Evolutionary conservation across 148 eudicot species (phyloP), one percentile per base, ranked within the genome.

Genomic region (Talinum fruticosum): DNA sequence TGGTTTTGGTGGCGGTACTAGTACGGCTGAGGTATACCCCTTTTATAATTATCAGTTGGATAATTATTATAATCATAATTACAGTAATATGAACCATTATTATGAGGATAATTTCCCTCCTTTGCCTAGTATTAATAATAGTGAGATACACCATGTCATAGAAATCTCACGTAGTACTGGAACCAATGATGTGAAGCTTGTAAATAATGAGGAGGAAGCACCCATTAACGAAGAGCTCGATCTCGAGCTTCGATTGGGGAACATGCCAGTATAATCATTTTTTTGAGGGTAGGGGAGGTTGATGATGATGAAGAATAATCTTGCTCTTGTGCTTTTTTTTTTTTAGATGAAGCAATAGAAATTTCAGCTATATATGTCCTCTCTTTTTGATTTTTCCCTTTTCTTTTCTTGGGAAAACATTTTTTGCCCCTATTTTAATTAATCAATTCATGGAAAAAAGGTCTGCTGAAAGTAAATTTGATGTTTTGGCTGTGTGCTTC

Each of bases 221-320:
- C 10, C 64, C 29, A 59, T 23, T 59, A 24, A 59, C 71, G 79
- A 81, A 71, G 79, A 81, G 32, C 72, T 81, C 10, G 83, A 81
- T 81, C 75, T 81, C 24, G 83, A 81, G 83, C 83, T 81, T 72
- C 71, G 83, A 7, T 76, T 81, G 69, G 83, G 83, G n/a, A 19
- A 41, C 41, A 30, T 71, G 24, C 53, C 73, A 14, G 33, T 33
- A 24, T 70, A 19, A 70, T 59, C 7, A 23, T 59, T 59, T 57
- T 57, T 57, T 57, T 4, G 23, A 16, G 6, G 45, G 65, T 24
- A 8, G 8, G 29, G 67, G 45, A 12, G 45, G 19, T 36, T 77
- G 21, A 47, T 34, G 33, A 69, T 41, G 44, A 32, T 66, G 41
- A 66, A 47, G 6, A 34, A 51, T 23, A 49, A 53, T 8, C 49